A percentile compares a stretch with the other conserved stretches of the same genome.
These are phyloP conservation scores for Oryza rufipogon DNA, from an alignment of 176 grass and related monocot genomes.

Conservation along the genomic window DNA sequence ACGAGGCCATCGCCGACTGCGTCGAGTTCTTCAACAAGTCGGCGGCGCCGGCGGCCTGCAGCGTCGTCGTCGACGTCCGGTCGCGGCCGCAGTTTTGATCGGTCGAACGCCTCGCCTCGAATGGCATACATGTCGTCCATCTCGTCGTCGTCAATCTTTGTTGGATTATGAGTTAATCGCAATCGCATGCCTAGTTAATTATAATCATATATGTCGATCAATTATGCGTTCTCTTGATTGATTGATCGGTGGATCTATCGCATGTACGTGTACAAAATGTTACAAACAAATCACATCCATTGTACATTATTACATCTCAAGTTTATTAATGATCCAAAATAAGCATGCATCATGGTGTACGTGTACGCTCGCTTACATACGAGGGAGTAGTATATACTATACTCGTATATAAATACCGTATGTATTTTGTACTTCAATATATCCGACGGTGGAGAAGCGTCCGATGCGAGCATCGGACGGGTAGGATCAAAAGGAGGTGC, in stretches of 20 bases:
- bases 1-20: slow-evolving; percentile 92
- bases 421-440: neutral
- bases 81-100: slow-evolving; percentile 38
- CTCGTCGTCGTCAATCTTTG: neutral
- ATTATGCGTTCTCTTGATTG: neutral
- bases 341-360: neutral
- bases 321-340: neutral
- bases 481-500: slow-evolving; percentile 22
- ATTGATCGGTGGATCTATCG: too few species aligned
- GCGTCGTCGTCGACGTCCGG: slow-evolving; percentile 43
- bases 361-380: neutral
- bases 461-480: neutral
- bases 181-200: neutral
- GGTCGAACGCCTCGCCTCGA: neutral
- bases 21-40: slow-evolving; percentile 91
- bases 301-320: neutral
- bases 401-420: neutral
- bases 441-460: neutral
- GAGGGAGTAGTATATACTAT: too few species aligned
- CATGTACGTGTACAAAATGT: too few species aligned
- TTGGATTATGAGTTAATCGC: neutral
- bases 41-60: neutral
- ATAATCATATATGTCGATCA: neutral
- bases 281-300: neutral
- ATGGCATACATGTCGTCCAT: neutral